Conservation (phyloP, 2,329 filamentous ascomycete genomes). For the Harringtonia aguacate region DNA sequence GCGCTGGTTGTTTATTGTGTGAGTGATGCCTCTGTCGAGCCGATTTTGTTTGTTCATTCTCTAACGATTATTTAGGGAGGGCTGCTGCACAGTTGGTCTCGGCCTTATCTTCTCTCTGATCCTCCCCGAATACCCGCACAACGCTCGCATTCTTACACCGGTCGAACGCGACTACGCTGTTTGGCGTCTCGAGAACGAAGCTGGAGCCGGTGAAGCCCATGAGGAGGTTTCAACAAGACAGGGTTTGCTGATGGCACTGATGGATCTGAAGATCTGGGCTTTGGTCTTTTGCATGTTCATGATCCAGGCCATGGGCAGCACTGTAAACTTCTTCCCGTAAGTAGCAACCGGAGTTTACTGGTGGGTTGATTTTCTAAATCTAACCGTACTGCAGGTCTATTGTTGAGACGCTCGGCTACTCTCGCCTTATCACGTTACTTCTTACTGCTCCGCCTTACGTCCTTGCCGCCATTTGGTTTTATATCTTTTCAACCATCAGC, state of each 20-base stretch:
- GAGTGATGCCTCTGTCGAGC: not conserved
- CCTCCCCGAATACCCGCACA: conserved; percentile 28
- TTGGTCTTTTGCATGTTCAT: conserved; percentile 15
- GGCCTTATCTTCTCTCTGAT: conserved; percentile 19
- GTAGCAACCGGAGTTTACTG: too few species aligned
- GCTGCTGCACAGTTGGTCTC: conserved; percentile 29
- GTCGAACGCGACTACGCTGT: conserved; percentile 19
- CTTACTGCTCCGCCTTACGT: conserved; percentile 35
- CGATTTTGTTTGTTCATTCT: not conserved
- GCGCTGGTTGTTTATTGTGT: conserved; percentile 21
- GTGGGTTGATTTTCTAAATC: not conserved
- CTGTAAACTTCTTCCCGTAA: conserved; percentile 19
- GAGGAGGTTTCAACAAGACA: conserved; percentile 18
- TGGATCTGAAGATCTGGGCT: conserved; percentile 1
- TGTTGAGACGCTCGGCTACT: conserved; percentile 20
- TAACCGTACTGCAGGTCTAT: conserved; percentile 10
- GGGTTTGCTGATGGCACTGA: conserved; percentile 7
- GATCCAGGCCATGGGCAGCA: conserved; percentile 23
- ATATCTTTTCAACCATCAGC: conserved; percentile 16
- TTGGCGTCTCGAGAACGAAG: conserved; percentile 20
- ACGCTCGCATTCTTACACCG: conserved; percentile 20
- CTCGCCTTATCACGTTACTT: conserved; percentile 27
- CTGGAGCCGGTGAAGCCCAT: conserved; percentile 25
- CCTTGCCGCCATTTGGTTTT: conserved; percentile 21
- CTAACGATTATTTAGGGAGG: conserved; percentile 20